Conservation (phyloP, 257 asterid species). For the Nicotiana obtusifolia region DNA sequence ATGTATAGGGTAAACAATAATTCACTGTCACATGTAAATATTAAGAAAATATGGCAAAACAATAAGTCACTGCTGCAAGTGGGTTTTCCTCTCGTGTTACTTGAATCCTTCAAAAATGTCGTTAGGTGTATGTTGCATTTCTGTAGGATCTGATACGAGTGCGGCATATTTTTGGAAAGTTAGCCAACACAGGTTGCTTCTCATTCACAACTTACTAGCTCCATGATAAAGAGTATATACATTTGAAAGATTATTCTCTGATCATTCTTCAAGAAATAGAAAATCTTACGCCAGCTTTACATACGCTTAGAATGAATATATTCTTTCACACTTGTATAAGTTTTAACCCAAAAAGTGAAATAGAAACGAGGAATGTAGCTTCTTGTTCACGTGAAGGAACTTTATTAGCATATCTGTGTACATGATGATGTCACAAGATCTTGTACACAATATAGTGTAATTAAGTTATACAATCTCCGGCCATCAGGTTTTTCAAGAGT, state of each 20-base stretch:
- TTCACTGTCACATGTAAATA: not conserved
- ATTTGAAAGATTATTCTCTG: slow-evolving; percentile 12
- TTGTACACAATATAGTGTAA: not conserved
- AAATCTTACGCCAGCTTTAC: not conserved
- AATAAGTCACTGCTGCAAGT: not conserved
- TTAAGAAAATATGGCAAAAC: not conserved
- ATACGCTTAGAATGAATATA: not conserved
- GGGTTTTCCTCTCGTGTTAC: not conserved
- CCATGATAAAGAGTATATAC: not conserved
- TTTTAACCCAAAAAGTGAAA: slow-evolving; percentile 1
- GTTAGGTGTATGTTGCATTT: no score
- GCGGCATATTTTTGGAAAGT: no score
- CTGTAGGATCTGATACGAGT: no score
- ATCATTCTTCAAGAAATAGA: slow-evolving; percentile 15
- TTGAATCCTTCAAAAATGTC: no score
- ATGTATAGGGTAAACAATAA: not conserved
- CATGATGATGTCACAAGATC: slow-evolving; percentile 5
- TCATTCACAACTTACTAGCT: not conserved
- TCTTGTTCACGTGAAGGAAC: not conserved
- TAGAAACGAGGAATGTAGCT: not conserved
- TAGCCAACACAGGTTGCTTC: not conserved
- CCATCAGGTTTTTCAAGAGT: not conserved
- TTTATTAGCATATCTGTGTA: not conserved
- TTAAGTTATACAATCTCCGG: not conserved
- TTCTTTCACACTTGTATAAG: not conserved